Conservation (phyloP, 1,284 basidiomycete species). For the Porodaedalea pini region DNA sequence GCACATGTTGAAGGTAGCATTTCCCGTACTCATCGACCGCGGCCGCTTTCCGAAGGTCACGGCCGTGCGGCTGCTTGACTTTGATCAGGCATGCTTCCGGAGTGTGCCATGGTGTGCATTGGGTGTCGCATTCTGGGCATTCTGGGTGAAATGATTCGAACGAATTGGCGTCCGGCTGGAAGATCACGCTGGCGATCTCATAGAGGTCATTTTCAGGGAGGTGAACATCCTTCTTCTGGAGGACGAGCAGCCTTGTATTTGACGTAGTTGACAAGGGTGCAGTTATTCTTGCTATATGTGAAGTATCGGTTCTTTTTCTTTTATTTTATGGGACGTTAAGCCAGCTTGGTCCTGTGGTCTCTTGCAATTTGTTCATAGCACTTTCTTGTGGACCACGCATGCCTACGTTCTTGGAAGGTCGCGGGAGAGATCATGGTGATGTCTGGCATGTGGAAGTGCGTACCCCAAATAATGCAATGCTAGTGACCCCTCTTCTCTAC, state of each 20-base stretch:
- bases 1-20: background rate
- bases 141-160: conserved; percentile 19
- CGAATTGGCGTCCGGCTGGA: conserved; percentile 11
- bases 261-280: background rate
- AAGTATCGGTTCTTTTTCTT: background rate
- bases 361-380: no score
- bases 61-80: conserved; percentile 19
- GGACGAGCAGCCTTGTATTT: background rate
- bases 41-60: conserved; percentile 7
- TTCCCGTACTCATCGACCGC: conserved; percentile 7
- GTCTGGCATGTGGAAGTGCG: no score
- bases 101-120: conserved; percentile 6
- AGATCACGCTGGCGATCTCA: conserved; percentile 16
- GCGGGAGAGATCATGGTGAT: no score
- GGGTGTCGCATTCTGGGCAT: conserved; percentile 11
- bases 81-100: conserved; percentile 12
- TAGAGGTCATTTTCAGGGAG: conserved; percentile 13
- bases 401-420: no score
- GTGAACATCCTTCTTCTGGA: conserved; percentile 14
- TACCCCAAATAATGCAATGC: no score
- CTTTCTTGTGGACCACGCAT: no score
- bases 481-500: no score
- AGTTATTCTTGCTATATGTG: background rate
- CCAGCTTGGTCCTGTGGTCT: no score
- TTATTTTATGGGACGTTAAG: no score